Base-by-base conservation (phyloP, 768 basidiomycete species). In the Mrakia hoshinonis region DNA sequence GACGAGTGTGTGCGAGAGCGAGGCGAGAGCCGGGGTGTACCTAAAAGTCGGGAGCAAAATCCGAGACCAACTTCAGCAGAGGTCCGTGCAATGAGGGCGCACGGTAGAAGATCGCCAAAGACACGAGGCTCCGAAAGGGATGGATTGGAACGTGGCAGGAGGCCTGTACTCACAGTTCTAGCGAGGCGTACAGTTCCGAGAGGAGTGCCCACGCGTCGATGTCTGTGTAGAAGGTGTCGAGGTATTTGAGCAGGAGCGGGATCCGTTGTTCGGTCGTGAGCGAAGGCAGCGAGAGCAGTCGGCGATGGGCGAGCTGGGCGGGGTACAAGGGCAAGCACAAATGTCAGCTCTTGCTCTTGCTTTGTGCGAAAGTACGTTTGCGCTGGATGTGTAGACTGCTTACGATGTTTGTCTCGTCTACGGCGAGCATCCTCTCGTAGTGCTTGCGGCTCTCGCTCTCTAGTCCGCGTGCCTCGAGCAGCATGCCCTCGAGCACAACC, bases 161-260 rank as follows among this genome's bases (percentile, higher is more conserved):
- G 26, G 22, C 5, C 3, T 31, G 26, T 9, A 81, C 89, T 66
- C 73, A 92, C 90, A 89, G 87, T 74, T 86, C 85, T 75, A 87
- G 87, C 13, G 85, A 83, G 5, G 86, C 82, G 75, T 95, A 91
- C 4, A 91, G 85, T 76, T 90, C 88, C 0, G 90, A 87, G 29
- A 96, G 85, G 77, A 93, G 89, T 22, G 90, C 80, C 92, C 93
- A 95, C 13, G 85, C 91, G 74, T 93, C 91, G 18, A 88, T 82
- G 74, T 96, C 93, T 26, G 86, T 86, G 78, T 95, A 96, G 77
- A 92, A 89, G 0, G 88, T 91, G 76, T 96, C 92, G 24, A 92
- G 83, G 75, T 88, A 87, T 52, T 83, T 81, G 18, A 85, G 85
- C 3, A 95, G 83, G 76, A 52, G 67, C 24, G 47, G 58, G 24